Conservation (phyloP, 768 basidiomycete genomes). For the Hygrocybe punicea region DNA sequence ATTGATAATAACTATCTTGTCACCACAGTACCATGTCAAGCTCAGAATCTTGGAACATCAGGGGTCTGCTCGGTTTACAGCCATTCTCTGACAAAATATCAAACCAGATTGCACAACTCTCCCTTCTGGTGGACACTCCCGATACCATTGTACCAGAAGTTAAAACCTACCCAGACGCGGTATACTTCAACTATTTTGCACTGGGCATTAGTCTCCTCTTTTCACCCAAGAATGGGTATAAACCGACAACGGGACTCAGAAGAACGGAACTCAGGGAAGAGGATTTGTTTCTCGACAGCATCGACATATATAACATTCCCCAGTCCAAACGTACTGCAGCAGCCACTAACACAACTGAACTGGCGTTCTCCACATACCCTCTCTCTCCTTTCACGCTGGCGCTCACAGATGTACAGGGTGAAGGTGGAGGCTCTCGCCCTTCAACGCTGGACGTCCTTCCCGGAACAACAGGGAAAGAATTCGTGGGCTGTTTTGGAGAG, state of each 20-base stretch:
- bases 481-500: slow-evolving; percentile 75
- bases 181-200: slow-evolving; percentile 81
- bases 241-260: slow-evolving; percentile 45
- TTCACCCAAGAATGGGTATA: slow-evolving; percentile 61
- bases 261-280: slow-evolving; percentile 49
- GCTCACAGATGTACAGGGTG: slow-evolving; percentile 22
- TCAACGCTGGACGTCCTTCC: slow-evolving; percentile 41
- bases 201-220: slow-evolving; percentile 84
- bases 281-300: slow-evolving; percentile 57
- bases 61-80: slow-evolving; percentile 48
- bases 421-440: slow-evolving; percentile 27
- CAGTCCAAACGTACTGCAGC: slow-evolving; percentile 25
- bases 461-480: slow-evolving; percentile 68
- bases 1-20: neutral
- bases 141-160: slow-evolving; percentile 50
- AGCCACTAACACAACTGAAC: slow-evolving; percentile 44
- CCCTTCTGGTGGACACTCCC: slow-evolving; percentile 21
- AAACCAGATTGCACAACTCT: slow-evolving; percentile 41
- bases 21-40: neutral
- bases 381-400: slow-evolving; percentile 49
- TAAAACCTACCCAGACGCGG: slow-evolving; percentile 75
- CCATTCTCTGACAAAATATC: slow-evolving; percentile 47
- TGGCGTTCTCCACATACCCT: slow-evolving; percentile 57
- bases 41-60: slow-evolving; percentile 10
- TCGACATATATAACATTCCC: slow-evolving; percentile 82